Conservation (phyloP, 2,329 filamentous ascomycete species). For the Aspergillus sp. region DNA sequence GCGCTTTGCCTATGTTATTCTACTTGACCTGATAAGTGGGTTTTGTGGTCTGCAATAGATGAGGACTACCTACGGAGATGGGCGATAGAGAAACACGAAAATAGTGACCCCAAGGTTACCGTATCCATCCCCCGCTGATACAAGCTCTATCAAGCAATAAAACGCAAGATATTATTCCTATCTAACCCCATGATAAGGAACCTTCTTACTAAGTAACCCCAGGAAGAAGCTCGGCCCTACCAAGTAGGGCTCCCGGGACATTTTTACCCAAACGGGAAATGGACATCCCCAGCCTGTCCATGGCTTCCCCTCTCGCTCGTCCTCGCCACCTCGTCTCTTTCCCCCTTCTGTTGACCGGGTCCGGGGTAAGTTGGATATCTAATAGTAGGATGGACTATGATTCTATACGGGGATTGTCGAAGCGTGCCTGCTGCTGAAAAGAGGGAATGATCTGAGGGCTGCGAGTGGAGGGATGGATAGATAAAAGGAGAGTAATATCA, state of each 20-base stretch:
- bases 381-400: not conserved
- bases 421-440: not conserved
- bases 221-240: not conserved
- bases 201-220: not conserved
- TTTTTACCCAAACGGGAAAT: slow-evolving; percentile 33
- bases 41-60: no score
- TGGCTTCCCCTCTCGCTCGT: not conserved
- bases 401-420: not conserved
- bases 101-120: no score
- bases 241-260: slow-evolving; percentile 21
- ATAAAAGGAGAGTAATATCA: not conserved
- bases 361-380: slow-evolving; percentile 2
- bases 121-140: no score
- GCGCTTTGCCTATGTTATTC: no score
- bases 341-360: slow-evolving; percentile 25
- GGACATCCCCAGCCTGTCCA: not conserved
- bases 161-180: no score
- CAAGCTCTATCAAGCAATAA: no score
- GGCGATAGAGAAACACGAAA: no score
- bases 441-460: not conserved
- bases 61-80: no score
- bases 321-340: slow-evolving; percentile 8
- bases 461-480: not conserved
- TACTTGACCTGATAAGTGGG: no score
- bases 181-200: not conserved